Conservation (phyloP, 306 rosid genomes). For the Dryas octopetala region DNA sequence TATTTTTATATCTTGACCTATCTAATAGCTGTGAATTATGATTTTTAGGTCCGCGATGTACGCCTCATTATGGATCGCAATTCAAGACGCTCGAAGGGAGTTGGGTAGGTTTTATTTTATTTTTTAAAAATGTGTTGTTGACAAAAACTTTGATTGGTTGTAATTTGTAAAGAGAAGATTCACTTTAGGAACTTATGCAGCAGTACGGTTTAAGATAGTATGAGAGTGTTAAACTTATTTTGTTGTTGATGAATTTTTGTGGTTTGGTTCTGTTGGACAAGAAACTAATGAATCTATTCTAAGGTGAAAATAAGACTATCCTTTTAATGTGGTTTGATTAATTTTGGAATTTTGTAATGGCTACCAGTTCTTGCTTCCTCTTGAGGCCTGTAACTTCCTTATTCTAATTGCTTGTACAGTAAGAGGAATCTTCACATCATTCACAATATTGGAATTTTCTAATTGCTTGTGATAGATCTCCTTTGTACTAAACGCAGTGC, state of each 20-base stretch:
- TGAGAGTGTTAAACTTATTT: neutral
- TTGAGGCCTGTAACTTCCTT: neutral
- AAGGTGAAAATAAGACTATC: neutral
- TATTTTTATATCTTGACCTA: neutral
- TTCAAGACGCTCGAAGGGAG: conserved; percentile 96
- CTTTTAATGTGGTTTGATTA: neutral
- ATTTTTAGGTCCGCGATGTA: conserved; percentile 88
- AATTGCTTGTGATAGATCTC: neutral
- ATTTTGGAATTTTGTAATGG: neutral
- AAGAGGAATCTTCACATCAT: neutral
- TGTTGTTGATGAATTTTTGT: no score
- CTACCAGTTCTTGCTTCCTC: neutral
- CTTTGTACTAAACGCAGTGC: neutral
- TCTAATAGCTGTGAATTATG: neutral
- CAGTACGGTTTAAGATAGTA: neutral
- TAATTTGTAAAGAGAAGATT: neutral
- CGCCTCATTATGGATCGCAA: conserved; percentile 97
- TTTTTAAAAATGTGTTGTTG: conserved; percentile 2
- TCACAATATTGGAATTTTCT: neutral
- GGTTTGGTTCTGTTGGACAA: neutral
- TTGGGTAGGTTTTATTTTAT: conserved; percentile 65
- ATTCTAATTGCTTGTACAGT: neutral
- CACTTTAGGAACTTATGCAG: neutral
- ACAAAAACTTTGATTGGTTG: neutral
- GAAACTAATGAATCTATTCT: neutral